phyloP scores from a whole-genome alignment of 805 yeast genomes.

The Limtongia smithiae region DNA sequence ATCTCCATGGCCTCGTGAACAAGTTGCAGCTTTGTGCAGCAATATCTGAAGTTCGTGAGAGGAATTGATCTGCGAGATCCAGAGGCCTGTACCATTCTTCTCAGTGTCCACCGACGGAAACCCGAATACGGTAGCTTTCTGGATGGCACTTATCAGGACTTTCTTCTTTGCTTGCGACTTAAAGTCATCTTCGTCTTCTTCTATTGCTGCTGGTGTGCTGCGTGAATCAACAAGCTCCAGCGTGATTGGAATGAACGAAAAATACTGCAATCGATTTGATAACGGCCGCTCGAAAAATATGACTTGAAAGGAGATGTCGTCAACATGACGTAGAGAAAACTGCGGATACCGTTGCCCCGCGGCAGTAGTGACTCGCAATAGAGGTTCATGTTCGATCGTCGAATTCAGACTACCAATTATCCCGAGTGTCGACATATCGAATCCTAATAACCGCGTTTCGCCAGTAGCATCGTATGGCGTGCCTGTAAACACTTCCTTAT shows the following conservation, averaged over 20 bases:
- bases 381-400: conserved; percentile 3
- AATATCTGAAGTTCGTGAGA: conserved; percentile 37
- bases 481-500: not conserved
- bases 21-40: conserved; percentile 17
- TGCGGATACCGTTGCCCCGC: not conserved
- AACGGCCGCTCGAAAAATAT: conserved; percentile 69
- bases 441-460: not conserved
- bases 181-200: conserved; percentile 33
- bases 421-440: conserved; percentile 13
- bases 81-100: conserved; percentile 19
- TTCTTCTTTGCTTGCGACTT: conserved; percentile 14
- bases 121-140: conserved; percentile 28
- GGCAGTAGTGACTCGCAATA: conserved; percentile 2
- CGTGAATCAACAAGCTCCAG: conserved; percentile 47
- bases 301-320: conserved; percentile 32
- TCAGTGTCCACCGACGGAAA: conserved; percentile 8
- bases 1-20: not conserved
- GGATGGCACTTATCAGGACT: conserved; percentile 26
- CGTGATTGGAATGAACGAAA: conserved; percentile 67
- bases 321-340: not conserved
- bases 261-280: conserved; percentile 67
- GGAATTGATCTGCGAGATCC: conserved; percentile 39
- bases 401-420: conserved; percentile 21
- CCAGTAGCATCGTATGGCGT: conserved; percentile 1
- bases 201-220: conserved; percentile 11